A percentile compares a stretch with the other conserved stretches of the same genome.
phyloP scores from a whole-genome alignment of 1,284 basidiomycete genomes.

The Peniophora sp. region DNA sequence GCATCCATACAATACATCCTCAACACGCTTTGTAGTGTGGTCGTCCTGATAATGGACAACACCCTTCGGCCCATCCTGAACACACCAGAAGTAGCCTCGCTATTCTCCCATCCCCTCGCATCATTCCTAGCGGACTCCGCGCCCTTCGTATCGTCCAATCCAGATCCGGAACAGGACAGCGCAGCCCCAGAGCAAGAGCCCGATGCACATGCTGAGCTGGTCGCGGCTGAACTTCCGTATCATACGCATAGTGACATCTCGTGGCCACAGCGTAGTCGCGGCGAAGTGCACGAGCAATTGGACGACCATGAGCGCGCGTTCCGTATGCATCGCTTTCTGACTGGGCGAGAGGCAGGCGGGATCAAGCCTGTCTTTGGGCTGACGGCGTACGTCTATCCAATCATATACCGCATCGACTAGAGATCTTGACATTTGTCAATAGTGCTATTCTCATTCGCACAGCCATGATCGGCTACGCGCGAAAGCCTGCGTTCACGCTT shows the following conservation, averaged over 20 bases:
- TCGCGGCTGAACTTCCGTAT: slow-evolving; percentile 51
- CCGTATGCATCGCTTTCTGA: slow-evolving; percentile 71
- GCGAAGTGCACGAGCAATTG: slow-evolving; percentile 11
- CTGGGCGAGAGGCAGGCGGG: slow-evolving; percentile 72
- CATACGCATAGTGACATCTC: slow-evolving; percentile 55
- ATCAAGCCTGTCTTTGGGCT: slow-evolving; percentile 79
- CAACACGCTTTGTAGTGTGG: slow-evolving; percentile 50
- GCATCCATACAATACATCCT: too few species aligned
- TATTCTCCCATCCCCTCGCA: slow-evolving; percentile 77
- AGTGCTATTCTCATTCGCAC: slow-evolving; percentile 68
- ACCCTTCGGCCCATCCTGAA: slow-evolving; percentile 73
- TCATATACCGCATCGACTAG: slow-evolving; percentile 1
- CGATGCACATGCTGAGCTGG: slow-evolving; percentile 30
- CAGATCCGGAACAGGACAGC: background rate
- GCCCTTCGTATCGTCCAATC: slow-evolving; percentile 20
- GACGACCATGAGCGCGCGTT: slow-evolving; percentile 19
- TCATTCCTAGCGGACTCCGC: slow-evolving; percentile 66
- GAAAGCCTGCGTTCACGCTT: slow-evolving; percentile 56
- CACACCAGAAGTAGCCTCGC: slow-evolving; percentile 61
- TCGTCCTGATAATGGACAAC: slow-evolving; percentile 73
- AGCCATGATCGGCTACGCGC: slow-evolving; percentile 60
- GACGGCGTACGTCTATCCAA: slow-evolving; percentile 53
- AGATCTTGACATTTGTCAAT: background rate
- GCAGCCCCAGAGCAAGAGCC: slow-evolving; percentile 4
- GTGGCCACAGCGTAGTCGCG: slow-evolving; percentile 30